A percentile compares a stretch with the other conserved stretches of the same genome.
phyloP scores from a whole-genome alignment of 2,329 filamentous ascomycete species.

The Monilinia laxa region DNA sequence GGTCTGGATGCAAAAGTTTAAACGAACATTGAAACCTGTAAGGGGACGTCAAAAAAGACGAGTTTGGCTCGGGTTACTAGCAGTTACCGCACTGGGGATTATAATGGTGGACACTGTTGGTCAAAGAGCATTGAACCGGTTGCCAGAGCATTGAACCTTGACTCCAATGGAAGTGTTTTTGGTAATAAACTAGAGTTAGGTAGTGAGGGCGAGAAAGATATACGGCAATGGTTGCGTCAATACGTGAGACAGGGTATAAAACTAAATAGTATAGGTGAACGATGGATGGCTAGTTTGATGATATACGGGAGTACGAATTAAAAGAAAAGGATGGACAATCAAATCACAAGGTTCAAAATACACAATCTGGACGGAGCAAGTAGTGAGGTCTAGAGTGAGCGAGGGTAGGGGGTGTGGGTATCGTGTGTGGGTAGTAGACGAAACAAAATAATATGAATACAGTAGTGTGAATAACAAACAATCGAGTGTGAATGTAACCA shows the following conservation, averaged over 20 bases:
- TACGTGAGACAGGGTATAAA: not conserved
- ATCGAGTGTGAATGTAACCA: not conserved
- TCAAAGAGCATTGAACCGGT: slow-evolving; percentile 10
- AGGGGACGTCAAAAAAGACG: not conserved
- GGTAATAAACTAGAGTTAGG: too few species aligned
- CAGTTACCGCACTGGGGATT: slow-evolving; percentile 3
- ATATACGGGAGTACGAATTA: too few species aligned
- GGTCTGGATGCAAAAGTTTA: slow-evolving; percentile 13
- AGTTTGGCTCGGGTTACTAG: slow-evolving; percentile 5
- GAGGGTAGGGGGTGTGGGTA: not conserved
- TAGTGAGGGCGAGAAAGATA: not conserved
- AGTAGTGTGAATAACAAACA: not conserved
- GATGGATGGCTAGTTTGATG: too few species aligned
- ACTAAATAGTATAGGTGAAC: not conserved
- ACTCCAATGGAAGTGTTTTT: not conserved
- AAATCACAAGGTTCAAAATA: not conserved
- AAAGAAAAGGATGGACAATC: not conserved
- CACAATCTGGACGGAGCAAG: not conserved
- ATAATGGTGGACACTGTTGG: not conserved
- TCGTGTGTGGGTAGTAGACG: not conserved
- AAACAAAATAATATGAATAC: not conserved
- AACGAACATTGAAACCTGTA: slow-evolving; percentile 11
- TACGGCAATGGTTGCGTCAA: not conserved
- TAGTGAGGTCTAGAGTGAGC: slow-evolving; percentile 3
- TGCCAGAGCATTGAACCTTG: slow-evolving; percentile 1